Base-by-base conservation (phyloP, 139 green algal species). In the Chlorella sp. region DNA sequence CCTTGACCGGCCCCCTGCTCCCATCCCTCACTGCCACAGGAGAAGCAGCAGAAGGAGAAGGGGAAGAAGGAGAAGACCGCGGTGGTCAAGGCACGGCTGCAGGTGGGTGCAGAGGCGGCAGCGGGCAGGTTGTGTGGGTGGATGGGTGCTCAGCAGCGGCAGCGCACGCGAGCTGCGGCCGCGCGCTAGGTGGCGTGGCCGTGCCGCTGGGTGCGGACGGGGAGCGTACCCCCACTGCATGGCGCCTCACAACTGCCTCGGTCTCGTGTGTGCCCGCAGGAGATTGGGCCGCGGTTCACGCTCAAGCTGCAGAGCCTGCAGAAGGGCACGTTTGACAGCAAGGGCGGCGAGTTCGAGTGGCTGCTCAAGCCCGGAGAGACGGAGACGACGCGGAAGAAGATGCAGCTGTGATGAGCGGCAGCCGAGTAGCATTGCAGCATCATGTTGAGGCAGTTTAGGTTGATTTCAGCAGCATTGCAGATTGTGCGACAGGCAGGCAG, bases 261-360 rank as follows among this genome's bases (percentile, higher is more conserved):
- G 40, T 32, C 44, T 48, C 13, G 24, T 54, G n/a, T 8, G n/a
- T 20, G 54, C n/a, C 38, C 86, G 56, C 95, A 99, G 93, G 97
- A 99, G 89, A 89, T 99, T 65, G 97, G 97, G 0, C 97, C 97
- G 1, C 93, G 97, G 40, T 99, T 99, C 90, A 99, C 97, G 3
- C 91, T 99, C 51, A 95, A 94, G 89, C 91, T 99, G 84, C 77
- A 90, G 65, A 95, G 86, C 80, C 54, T 99, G 84, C 97, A 99
- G 91, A 95, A 95, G 85, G 97, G 97, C 80, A 98, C 96, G 4
- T 98, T 99, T 85, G 94, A 99, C 88, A 93, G 83, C 58, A 97
- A 95, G 86, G 86, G 90, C n/a, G 97, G 97, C 28, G 97, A 99
- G 89, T 99, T 96, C 89, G 97, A 99, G 84, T 99, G 94, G 93